Evolutionary conservation across 345 rosid genomes (phyloP).

Genomic region (Citrus medica): DNA sequence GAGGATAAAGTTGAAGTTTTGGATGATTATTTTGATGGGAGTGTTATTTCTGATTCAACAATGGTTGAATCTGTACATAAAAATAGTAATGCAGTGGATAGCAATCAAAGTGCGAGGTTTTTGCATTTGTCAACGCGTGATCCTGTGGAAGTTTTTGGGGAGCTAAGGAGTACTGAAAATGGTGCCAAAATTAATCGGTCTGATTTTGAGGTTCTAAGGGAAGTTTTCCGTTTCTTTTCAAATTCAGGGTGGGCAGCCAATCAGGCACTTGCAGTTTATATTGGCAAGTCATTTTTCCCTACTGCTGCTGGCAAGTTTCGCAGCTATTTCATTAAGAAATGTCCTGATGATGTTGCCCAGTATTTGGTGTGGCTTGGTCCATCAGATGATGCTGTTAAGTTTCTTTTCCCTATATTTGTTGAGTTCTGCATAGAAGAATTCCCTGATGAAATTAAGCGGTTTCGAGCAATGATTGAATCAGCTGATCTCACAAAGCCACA

Average conservation of each 20-base stretch:
- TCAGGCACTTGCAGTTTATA: slow-evolving; percentile 84
- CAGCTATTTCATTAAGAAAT: slow-evolving; percentile 46
- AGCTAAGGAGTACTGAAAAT: slow-evolving; percentile 42
- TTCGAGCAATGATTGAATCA: slow-evolving; percentile 49
- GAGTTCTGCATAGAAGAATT: slow-evolving; percentile 79
- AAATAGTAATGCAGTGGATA: slow-evolving; percentile 12
- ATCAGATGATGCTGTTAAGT: slow-evolving; percentile 58
- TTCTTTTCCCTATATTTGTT: slow-evolving; percentile 78
- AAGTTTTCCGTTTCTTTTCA: slow-evolving; percentile 47
- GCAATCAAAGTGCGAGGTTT: slow-evolving; percentile 3
- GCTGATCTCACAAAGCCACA: slow-evolving; percentile 92
- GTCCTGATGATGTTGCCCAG: slow-evolving; percentile 40
- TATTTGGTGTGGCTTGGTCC: slow-evolving; percentile 65
- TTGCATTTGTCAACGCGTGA: slow-evolving; percentile 29
- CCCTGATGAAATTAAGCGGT: slow-evolving; percentile 72
- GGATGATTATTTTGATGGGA: slow-evolving; percentile 10
- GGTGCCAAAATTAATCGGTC: slow-evolving; percentile 30
- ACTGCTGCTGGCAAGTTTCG: slow-evolving; percentile 57
- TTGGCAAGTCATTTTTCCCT: slow-evolving; percentile 83
- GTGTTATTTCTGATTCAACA: neutral
- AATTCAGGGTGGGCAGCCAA: slow-evolving; percentile 80
- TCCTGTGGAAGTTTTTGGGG: slow-evolving; percentile 56
- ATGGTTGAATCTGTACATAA: slow-evolving; percentile 16
- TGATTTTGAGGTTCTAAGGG: slow-evolving; percentile 43
- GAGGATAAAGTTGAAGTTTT: slow-evolving; percentile 7